These are phyloP conservation scores for Pleurotus salmoneostramineus DNA, from an alignment of 768 basidiomycete species.

Conservation along the genomic window DNA sequence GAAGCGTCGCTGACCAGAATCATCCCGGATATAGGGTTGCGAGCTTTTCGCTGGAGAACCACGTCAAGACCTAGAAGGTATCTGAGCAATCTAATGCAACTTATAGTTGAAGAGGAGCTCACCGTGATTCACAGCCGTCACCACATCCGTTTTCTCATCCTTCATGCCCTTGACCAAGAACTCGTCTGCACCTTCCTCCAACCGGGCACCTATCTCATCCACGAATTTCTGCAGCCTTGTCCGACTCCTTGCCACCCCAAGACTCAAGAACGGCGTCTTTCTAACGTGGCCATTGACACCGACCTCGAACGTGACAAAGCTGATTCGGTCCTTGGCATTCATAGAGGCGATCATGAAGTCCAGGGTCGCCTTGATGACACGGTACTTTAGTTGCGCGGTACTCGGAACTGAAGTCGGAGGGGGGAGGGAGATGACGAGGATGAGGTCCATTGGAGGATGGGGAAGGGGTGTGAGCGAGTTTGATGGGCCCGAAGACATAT, in stretches of 20 bases:
- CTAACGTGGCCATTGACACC: conserved; percentile 78
- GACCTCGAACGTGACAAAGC: conserved; percentile 90
- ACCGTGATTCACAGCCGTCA: conserved; percentile 98
- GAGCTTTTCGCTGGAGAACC: conserved; percentile 88
- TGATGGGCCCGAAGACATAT: conserved; percentile 69
- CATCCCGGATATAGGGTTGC: conserved; percentile 90
- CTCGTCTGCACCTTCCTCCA: conserved; percentile 38
- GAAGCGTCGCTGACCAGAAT: conserved; percentile 89
- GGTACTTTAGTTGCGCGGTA: conserved; percentile 81
- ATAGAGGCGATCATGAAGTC: conserved; percentile 82
- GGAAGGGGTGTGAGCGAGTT: conserved; percentile 78
- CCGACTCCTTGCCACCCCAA: conserved; percentile 66
- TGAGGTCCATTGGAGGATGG: conserved; percentile 88
- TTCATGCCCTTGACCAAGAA: conserved; percentile 70
- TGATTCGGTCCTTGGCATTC: conserved; percentile 75
- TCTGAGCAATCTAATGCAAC: not conserved
- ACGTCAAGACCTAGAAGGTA: conserved; percentile 73
- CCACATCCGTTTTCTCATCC: conserved; percentile 96
- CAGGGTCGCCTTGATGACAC: conserved; percentile 84
- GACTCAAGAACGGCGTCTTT: conserved; percentile 89
- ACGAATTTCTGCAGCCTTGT: conserved; percentile 74
- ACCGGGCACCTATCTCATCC: conserved; percentile 53
- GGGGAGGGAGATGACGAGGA: conserved; percentile 88
- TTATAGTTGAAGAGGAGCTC: conserved; percentile 12
- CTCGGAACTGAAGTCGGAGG: conserved; percentile 66